Conservation (phyloP, 306 rosid genomes). For the Vigna angularis region DNA sequence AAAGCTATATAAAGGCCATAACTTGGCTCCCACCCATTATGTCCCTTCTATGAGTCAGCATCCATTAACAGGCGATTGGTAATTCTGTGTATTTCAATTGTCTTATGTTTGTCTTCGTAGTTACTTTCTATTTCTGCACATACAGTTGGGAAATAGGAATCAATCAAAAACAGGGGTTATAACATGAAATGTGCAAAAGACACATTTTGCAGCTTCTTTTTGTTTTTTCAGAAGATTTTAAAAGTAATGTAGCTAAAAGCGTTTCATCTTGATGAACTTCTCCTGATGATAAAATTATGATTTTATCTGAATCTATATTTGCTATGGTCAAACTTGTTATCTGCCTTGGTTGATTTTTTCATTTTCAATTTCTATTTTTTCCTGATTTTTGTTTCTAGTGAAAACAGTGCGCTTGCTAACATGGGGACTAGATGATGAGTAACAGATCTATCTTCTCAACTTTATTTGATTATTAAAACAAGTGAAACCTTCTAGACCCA, state of each 20-base stretch:
- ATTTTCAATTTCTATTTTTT: neutral
- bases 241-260: conserved; percentile 1
- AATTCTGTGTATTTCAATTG: conserved; percentile 27
- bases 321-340: neutral
- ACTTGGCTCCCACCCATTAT: conserved; percentile 48
- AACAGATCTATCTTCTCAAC: neutral
- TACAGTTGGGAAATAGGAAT: neutral
- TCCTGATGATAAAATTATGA: conserved; percentile 5
- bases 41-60: conserved; percentile 51
- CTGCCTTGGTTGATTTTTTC: neutral
- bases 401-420: neutral
- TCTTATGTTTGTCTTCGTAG: conserved; percentile 28
- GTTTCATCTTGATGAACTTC: neutral
- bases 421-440: conserved; percentile 4
- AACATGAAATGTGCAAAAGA: conserved; percentile 2
- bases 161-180: conserved; percentile 15
- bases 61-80: conserved; percentile 51
- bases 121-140: conserved; percentile 28
- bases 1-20: conserved; percentile 44
- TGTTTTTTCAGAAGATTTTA: neutral
- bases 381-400: conserved; percentile 18
- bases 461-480: neutral
- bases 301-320: conserved; percentile 22
- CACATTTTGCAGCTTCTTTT: neutral
- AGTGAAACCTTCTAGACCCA: neutral